Base-by-base conservation (phyloP, 352 stramenopile genomes). In the Pythium chondricola region DNA sequence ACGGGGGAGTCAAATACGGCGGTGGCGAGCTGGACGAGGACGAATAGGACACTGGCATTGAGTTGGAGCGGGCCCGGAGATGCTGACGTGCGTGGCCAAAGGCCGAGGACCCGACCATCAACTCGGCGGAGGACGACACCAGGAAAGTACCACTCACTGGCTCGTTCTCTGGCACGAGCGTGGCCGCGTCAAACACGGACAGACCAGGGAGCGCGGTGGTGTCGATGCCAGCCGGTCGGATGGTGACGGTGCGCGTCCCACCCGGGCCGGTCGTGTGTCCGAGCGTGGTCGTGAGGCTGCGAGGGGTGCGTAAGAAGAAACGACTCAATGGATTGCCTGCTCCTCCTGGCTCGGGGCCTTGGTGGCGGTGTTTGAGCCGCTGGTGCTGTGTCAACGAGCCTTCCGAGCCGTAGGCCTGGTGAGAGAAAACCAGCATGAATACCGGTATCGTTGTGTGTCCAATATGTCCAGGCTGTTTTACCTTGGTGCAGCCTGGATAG, bases 361-460 rank as follows among this genome's bases (percentile, higher is more conserved):
- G 47, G 40, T 70, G 48, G 6, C 69, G 67, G 40, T 90, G 78
- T 61, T 93, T 93, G 2, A 93, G 57, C n/a, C 67, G 70, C 47
- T 87, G 76, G 39, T 93, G 81, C 37, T 93, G 81, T 14, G 69
- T 89, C 17, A 93, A 52, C 4, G 78, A 90, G 5, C 81, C 74
- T 65, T 90, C 81, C 0, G 76, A 88, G 3, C 81, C 81, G 42
- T 93, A 93, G 5, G 81, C 81, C 74, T 89, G n/a, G n/a, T n/a
- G n/a, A n/a, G n/a, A n/a, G n/a, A n/a, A n/a, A n/a, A n/a, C n/a
- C n/a, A n/a, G n/a, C n/a, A n/a, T n/a, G n/a, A n/a, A n/a, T n/a
- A n/a, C n/a, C n/a, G n/a, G n/a, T n/a, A n/a, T 48, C 13, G 4
- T 35, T 33, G 43, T 29, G 27, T 48, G 16, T 33, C 26, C 17